phyloP scores from a whole-genome alignment of 129 eudicot species.

The Chrysanthemum lavandulifolium region DNA sequence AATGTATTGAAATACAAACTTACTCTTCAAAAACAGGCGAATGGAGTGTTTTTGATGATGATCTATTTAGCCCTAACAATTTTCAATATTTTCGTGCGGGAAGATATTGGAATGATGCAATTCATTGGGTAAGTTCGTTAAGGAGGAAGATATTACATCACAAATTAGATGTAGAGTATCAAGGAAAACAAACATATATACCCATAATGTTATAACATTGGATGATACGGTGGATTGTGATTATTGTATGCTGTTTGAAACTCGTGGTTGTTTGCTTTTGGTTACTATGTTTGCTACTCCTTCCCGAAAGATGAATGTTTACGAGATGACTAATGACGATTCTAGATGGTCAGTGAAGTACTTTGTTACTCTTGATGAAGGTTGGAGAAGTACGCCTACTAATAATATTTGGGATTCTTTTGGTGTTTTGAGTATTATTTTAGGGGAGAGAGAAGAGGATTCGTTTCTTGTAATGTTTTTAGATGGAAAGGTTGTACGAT shows the following conservation, averaged over 20 bases:
- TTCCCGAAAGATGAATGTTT: neutral
- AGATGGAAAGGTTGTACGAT: too few species aligned
- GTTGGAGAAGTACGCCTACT: conserved; percentile 68
- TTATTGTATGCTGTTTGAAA: too few species aligned
- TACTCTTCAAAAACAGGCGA: neutral
- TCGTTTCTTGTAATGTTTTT: too few species aligned
- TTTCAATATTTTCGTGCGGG: neutral
- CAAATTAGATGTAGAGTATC: neutral
- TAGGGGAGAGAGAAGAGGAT: too few species aligned
- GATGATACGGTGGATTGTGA: too few species aligned
- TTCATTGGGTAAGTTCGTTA: neutral
- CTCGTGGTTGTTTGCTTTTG: neutral
- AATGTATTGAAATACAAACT: neutral
- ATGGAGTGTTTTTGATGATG: neutral
- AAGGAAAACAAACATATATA: neutral
- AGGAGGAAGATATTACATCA: neutral
- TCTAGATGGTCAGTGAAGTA: neutral
- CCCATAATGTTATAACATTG: neutral
- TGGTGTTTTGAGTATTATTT: too few species aligned
- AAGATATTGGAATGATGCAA: neutral
- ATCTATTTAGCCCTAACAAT: neutral
- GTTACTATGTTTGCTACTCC: neutral
- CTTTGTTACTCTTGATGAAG: neutral
- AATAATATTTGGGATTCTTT: neutral
- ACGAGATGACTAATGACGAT: neutral